Base-by-base conservation (phyloP, 306 rosid genomes). In the Abrus precatorius region DNA sequence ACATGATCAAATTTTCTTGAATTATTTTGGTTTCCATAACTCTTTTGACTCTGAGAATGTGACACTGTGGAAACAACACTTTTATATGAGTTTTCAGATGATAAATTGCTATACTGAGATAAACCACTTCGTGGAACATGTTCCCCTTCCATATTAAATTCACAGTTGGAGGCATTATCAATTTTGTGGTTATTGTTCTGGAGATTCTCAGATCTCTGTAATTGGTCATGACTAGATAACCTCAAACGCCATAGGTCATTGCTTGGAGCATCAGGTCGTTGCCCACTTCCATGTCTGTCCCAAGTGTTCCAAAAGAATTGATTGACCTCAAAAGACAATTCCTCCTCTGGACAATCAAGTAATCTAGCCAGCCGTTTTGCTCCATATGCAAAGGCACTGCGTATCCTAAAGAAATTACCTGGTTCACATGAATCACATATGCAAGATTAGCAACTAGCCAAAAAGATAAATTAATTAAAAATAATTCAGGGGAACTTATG, bases 311-410 rank as follows among this genome's bases (percentile, higher is more conserved):
- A 71, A 83, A 96, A 96, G 89, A 96, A 96, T 68, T 92, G 97
- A 82, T 93, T 92, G 83, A 96, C 91, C 91, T 96, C 99, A 27
- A 69, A 80, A 83, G 61, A 66, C 67, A 93, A 80, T 13, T 92
- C 95, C 53, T 92, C 97, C 74, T 91, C 84, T 14, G 97, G 92
- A 86, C 99, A 96, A 70, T 96, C 97, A 74, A 90, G 94, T 83
- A 96, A 86, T 59, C 94, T 87, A 65, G 97, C 97, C 84, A 96
- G 89, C 82, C 84, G 82, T 84, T 90, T 93, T 77, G 97, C 94
- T 78, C 99, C 99, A 87, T 92, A 96, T 9, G 95, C 90, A 85
- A 96, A 93, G 75, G 99, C 99, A 86, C 99, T 96, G 84, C 99
- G 97, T 74, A 96, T 96, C 85, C 99, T 87, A 87, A 88, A 96